Evolutionary conservation across 208 protist species (phyloP).

Genomic region (Herpetomonas samuelpessoai): DNA sequence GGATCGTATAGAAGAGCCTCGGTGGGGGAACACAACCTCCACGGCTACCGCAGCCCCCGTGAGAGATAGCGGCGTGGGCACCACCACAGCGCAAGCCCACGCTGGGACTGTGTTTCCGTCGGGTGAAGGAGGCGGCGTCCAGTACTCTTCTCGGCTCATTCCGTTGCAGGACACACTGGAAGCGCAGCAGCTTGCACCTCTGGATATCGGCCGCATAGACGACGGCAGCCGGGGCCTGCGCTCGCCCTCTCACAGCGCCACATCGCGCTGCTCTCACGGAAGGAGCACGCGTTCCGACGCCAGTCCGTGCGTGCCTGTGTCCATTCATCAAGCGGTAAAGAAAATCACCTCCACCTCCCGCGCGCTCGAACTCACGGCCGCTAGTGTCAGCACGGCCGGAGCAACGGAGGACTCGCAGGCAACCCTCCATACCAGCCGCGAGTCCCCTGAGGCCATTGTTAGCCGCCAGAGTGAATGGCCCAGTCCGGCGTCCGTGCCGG

Average conservation of each 20-base stretch:
- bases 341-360: too few species aligned
- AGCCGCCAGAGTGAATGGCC: background rate
- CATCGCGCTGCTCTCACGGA: background rate
- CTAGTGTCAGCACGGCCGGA: background rate
- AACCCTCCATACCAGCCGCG: background rate
- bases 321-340: too few species aligned
- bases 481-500: background rate
- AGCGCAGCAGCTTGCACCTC: background rate
- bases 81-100: too few species aligned
- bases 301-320: background rate
- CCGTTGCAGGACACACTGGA: too few species aligned
- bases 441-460: too few species aligned
- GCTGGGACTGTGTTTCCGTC: too few species aligned
- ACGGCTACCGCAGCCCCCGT: too few species aligned
- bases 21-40: too few species aligned
- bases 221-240: background rate
- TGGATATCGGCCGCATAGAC: background rate
- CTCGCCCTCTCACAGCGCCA: background rate
- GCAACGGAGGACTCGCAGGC: background rate
- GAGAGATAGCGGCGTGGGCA: too few species aligned
- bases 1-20: too few species aligned
- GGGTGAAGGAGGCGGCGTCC: too few species aligned
- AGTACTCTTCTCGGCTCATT: too few species aligned
- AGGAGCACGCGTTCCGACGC: background rate
- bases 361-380: background rate